phyloP scores from a whole-genome alignment of 371 early-diverging fungal genomes.

The Syncephalastrum racemosum region DNA sequence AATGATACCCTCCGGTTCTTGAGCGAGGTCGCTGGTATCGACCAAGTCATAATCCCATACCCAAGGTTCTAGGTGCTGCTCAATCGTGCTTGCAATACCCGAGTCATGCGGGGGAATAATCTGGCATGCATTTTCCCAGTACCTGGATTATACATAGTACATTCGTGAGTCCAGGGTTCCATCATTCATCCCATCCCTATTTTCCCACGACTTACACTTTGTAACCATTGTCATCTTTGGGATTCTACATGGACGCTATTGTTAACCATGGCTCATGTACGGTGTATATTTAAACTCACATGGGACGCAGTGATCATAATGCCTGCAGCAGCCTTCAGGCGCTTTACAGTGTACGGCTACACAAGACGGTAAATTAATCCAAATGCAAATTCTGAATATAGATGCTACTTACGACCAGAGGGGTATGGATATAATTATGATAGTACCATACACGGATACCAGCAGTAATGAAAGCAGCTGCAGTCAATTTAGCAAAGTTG shows the following conservation, averaged over 20 bases:
- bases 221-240: conserved; percentile 97
- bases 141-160: conserved; percentile 14
- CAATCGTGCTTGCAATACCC: conserved; percentile 77
- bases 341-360: conserved; percentile 81
- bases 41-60: conserved; percentile 75
- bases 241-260: conserved; percentile 62
- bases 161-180: background rate
- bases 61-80: conserved; percentile 71
- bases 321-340: conserved; percentile 80
- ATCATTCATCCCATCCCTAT: background rate
- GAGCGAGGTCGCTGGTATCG: conserved; percentile 39
- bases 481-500: conserved; percentile 84
- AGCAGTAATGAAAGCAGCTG: conserved; percentile 78
- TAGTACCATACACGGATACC: conserved; percentile 87
- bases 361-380: background rate
- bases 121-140: conserved; percentile 92
- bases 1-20: conserved; percentile 60
- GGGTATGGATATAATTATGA: conserved; percentile 80
- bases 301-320: conserved; percentile 99
- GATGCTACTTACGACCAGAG: conserved; percentile 64
- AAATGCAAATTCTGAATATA: background rate
- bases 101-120: conserved; percentile 90
- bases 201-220: conserved; percentile 70
- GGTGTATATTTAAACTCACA: conserved; percentile 25
- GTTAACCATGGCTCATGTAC: background rate